phyloP scores from a whole-genome alignment of 176 grass and related monocot species.

The Juncus effusus region DNA sequence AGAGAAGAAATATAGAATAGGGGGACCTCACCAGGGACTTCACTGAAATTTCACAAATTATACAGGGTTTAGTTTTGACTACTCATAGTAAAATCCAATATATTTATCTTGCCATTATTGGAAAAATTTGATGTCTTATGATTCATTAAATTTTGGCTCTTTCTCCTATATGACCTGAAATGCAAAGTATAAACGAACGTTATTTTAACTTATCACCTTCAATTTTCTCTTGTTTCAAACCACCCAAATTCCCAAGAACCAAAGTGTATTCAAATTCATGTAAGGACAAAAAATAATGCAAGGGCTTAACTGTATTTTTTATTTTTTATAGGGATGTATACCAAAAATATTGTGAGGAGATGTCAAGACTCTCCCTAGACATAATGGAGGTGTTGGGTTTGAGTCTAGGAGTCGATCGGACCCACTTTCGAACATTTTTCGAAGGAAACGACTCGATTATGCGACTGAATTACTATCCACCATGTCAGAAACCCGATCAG shows the following conservation, averaged over 20 bases:
- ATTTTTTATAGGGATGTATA: conserved; percentile 42
- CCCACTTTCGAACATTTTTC: conserved; percentile 61
- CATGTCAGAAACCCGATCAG: conserved; percentile 65
- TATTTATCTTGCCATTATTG: conserved; percentile 15
- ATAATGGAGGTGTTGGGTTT: conserved; percentile 80
- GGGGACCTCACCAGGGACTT: conserved; percentile 10
- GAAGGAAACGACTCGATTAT: conserved; percentile 76
- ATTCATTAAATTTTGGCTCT: not conserved
- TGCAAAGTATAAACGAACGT: not conserved
- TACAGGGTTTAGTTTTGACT: conserved; percentile 6
- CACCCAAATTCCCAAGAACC: too few relatives aligned
- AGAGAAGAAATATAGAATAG: not conserved
- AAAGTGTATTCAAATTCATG: not conserved
- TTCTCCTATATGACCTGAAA: not conserved
- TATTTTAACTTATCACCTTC: not conserved
- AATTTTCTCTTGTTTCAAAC: not conserved
- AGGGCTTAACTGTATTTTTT: not conserved
- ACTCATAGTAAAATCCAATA: conserved; percentile 1
- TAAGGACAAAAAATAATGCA: not conserved
- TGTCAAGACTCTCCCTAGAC: conserved; percentile 69
- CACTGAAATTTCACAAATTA: not conserved
- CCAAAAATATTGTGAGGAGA: conserved; percentile 57
- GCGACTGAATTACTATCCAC: conserved; percentile 96
- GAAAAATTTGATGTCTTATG: not conserved
- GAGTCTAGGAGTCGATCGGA: conserved; percentile 48